Evolutionary conservation across 805 yeast species (phyloP).

Genomic region (Scheffersomyces stipitis): DNA sequence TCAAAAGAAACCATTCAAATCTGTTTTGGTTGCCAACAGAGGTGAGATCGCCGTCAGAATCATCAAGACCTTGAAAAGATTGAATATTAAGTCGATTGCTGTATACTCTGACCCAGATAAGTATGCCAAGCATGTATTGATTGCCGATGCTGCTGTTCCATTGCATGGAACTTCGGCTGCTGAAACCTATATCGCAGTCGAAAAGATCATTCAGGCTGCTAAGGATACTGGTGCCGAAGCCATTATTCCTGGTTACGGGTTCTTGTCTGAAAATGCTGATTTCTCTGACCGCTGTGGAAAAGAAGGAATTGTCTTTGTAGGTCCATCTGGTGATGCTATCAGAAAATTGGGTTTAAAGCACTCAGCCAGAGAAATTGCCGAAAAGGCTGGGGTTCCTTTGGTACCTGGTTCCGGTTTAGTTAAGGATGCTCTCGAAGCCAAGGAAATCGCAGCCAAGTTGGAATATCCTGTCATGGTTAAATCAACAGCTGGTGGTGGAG

Average conservation of each 20-base stretch:
- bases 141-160: slow-evolving; percentile 81
- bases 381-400: slow-evolving; percentile 87
- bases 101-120: slow-evolving; percentile 89
- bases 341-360: slow-evolving; percentile 91
- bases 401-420: slow-evolving; percentile 97
- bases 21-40: slow-evolving; percentile 93
- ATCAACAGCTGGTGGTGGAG: slow-evolving; percentile 99
- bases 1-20: slow-evolving; percentile 61
- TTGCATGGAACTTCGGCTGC: slow-evolving; percentile 83
- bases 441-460: slow-evolving; percentile 66
- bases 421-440: slow-evolving; percentile 69
- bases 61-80: slow-evolving; percentile 79
- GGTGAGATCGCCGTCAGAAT: slow-evolving; percentile 98
- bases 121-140: slow-evolving; percentile 80
- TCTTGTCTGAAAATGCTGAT: slow-evolving; percentile 93
- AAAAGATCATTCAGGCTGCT: slow-evolving; percentile 84
- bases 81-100: slow-evolving; percentile 79
- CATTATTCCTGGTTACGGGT: slow-evolving; percentile 98
- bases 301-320: slow-evolving; percentile 89
- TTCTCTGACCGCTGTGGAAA: slow-evolving; percentile 83
- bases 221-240: slow-evolving; percentile 85
- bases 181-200: slow-evolving; percentile 83
- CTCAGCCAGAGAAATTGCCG: slow-evolving; percentile 94
- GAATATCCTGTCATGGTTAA: slow-evolving; percentile 94
- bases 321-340: slow-evolving; percentile 95